Conservation (phyloP, 139 green algal species). For the Chlorella sp. region DNA sequence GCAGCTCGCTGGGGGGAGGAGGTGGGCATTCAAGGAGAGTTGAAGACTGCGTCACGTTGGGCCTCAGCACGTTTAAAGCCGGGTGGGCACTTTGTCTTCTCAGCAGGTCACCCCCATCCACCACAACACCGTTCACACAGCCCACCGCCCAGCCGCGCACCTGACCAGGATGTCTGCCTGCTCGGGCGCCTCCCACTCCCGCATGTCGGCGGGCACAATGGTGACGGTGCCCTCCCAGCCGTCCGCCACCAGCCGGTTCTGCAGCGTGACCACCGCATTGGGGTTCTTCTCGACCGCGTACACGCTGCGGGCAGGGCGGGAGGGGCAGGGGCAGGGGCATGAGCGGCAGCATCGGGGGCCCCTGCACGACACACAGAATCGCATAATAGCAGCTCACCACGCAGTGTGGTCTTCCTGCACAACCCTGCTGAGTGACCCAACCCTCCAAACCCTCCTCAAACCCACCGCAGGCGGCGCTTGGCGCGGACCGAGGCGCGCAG, state of each 20-base stretch:
- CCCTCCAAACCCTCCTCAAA: too few species aligned
- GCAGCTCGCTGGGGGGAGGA: constrained; percentile 72
- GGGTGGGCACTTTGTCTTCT: neutral
- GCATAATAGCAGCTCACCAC: too few species aligned
- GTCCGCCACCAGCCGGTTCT: constrained; percentile 73
- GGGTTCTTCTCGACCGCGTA: constrained; percentile 99
- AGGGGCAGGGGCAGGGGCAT: neutral
- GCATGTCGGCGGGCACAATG: constrained; percentile 90
- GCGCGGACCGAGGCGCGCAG: constrained; percentile 63
- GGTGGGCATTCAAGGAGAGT: constrained; percentile 8
- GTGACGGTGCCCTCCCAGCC: constrained; percentile 53
- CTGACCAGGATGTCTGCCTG: constrained; percentile 90
- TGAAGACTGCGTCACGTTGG: too few species aligned
- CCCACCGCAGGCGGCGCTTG: constrained; percentile 49
- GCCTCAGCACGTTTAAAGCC: too few species aligned
- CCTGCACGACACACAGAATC: too few species aligned
- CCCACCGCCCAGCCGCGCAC: neutral
- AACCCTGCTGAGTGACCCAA: too few species aligned
- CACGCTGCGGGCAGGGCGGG: constrained; percentile 48
- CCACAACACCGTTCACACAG: neutral
- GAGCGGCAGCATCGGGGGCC: too few species aligned
- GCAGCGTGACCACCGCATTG: constrained; percentile 93
- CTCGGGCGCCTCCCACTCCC: constrained; percentile 76
- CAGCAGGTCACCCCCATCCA: neutral
- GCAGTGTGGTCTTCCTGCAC: too few species aligned